These are phyloP conservation scores for Crucibulum laeve DNA, from an alignment of 768 basidiomycete genomes.

Conservation along the genomic window DNA sequence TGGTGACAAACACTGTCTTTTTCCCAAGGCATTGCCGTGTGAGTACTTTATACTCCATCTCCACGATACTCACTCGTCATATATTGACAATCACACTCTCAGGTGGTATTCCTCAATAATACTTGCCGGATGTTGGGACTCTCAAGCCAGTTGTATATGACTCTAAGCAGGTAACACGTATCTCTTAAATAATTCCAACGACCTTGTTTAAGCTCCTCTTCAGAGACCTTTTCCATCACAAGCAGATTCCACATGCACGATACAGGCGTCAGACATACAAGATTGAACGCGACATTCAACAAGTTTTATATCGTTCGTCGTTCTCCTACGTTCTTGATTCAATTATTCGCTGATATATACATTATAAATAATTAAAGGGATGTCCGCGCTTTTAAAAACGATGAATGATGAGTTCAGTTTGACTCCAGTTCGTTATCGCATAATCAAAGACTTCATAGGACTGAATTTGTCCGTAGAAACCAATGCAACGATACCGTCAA, in stretches of 20 bases:
- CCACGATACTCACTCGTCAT: too few species aligned
- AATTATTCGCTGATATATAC: too few species aligned
- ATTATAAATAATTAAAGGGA: slow-evolving; percentile 14
- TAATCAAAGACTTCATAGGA: background rate
- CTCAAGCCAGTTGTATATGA: slow-evolving; percentile 38
- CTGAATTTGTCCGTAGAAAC: slow-evolving; percentile 29
- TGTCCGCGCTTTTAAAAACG: slow-evolving; percentile 30
- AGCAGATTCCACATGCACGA: slow-evolving; percentile 18
- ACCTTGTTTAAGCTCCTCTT: background rate
- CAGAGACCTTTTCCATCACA: slow-evolving; percentile 31
- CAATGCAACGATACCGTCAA: slow-evolving; percentile 37
- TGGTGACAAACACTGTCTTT: slow-evolving; percentile 37
- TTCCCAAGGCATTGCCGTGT: slow-evolving; percentile 46
- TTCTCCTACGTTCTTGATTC: too few species aligned
- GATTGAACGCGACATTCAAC: slow-evolving; percentile 35
- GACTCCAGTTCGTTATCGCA: slow-evolving; percentile 32
- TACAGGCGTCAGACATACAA: slow-evolving; percentile 25
- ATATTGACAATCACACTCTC: background rate
- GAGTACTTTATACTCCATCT: slow-evolving; percentile 2
- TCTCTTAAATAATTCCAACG: background rate
- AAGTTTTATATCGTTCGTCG: too few species aligned
- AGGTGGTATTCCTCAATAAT: slow-evolving; percentile 39
- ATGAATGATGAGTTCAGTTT: slow-evolving; percentile 47
- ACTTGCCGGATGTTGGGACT: slow-evolving; percentile 31
- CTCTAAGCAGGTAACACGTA: slow-evolving; percentile 29